Conservation (phyloP, 1,139 yeast genomes). For the Fermentozyma sake region DNA sequence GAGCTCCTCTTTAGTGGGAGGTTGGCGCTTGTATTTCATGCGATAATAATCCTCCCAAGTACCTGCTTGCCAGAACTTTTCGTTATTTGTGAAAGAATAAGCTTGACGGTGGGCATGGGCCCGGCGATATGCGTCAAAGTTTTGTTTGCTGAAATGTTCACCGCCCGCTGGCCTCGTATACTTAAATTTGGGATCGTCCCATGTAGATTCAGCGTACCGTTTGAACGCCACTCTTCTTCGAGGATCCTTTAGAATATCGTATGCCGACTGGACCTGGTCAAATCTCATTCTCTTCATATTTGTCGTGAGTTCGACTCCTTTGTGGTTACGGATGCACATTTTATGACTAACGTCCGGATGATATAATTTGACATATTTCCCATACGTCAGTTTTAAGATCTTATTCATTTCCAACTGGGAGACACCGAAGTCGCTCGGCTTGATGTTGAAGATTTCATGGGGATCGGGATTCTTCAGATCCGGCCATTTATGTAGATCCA, state of each 20-base stretch:
- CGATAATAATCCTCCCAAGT: conserved; percentile 67
- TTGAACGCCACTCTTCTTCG: conserved; percentile 32
- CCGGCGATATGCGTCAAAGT: conserved; percentile 27
- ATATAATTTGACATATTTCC: conserved; percentile 67
- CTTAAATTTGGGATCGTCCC: conserved; percentile 16
- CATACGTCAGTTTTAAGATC: conserved; percentile 52
- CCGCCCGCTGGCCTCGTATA: conserved; percentile 5
- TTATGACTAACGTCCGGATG: conserved; percentile 70
- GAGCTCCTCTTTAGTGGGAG: conserved; percentile 41
- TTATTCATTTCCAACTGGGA: conserved; percentile 34
- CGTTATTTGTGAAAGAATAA: conserved; percentile 33
- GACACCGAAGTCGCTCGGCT: conserved; percentile 13
- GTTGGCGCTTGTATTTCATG: conserved; percentile 34
- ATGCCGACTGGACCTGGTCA: conserved; percentile 69
- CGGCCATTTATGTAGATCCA: conserved; percentile 54
- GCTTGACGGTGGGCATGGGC: conserved; percentile 36
- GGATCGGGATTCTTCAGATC: conserved; percentile 58
- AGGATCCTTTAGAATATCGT: conserved; percentile 63
- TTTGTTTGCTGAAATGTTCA: conserved; percentile 9
- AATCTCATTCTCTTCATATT: conserved; percentile 56
- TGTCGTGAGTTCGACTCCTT: conserved; percentile 24
- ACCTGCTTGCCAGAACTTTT: conserved; percentile 60
- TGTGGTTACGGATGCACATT: conserved; percentile 21
- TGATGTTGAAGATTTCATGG: conserved; percentile 61
- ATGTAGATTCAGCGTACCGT: conserved; percentile 21